Conservation (phyloP, 352 stramenopile species). For the Phytophthora pisi region DNA sequence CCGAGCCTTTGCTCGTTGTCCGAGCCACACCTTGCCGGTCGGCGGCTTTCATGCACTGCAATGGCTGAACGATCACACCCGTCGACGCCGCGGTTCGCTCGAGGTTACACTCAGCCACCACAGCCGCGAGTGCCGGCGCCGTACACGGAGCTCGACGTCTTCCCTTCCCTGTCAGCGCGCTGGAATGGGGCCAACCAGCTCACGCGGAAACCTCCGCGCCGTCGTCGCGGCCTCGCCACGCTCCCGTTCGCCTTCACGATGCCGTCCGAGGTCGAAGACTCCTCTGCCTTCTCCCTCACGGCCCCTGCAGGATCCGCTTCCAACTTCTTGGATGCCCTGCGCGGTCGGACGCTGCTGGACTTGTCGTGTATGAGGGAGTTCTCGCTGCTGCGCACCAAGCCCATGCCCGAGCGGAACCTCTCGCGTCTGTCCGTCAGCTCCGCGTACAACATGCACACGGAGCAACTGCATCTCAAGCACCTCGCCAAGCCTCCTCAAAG, state of each 20-base stretch:
- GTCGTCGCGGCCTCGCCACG: conserved; percentile 25
- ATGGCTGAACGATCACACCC: conserved; percentile 16
- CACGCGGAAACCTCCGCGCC: conserved; percentile 1
- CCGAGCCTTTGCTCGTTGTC: background rate
- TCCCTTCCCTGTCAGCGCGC: conserved; percentile 7
- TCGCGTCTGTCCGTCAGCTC: conserved; percentile 45
- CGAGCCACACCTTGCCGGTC: background rate
- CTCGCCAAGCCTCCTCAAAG: conserved; percentile 16
- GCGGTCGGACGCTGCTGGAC: conserved; percentile 50
- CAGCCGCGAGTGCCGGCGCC: conserved; percentile 6
- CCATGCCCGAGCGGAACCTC: conserved; percentile 44
- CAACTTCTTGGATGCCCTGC: conserved; percentile 41
- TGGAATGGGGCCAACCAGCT: conserved; percentile 3
- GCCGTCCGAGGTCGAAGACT: conserved; percentile 17
- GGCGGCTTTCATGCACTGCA: conserved; percentile 4
- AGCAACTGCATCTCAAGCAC: conserved; percentile 49
- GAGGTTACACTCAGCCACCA: conserved; percentile 7
- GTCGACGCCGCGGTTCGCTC: conserved; percentile 6
- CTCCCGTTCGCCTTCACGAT: conserved; percentile 30
- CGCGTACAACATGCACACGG: conserved; percentile 50
- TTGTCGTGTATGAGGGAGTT: conserved; percentile 65
- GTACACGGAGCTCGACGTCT: conserved; percentile 33
- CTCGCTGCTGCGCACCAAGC: conserved; percentile 44
- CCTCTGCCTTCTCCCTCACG: conserved; percentile 1
- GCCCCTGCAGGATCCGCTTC: conserved; percentile 6